Conservation (phyloP, 108 stramenopile species). For the Stephanodiscus triporus region DNA sequence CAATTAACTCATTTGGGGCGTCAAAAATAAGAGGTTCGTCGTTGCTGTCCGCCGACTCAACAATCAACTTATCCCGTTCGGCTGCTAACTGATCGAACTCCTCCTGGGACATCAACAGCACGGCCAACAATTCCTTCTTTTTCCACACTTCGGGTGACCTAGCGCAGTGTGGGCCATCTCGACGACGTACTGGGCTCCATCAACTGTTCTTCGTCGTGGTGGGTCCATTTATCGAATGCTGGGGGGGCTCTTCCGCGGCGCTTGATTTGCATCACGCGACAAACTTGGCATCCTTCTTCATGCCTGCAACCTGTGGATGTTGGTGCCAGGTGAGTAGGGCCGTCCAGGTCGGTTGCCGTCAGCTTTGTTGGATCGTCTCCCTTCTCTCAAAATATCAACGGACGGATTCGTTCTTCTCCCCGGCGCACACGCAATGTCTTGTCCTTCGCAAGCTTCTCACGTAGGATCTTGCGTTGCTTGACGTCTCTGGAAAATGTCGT, state of each 20-base stretch:
- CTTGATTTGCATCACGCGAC: neutral
- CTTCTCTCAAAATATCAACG: neutral
- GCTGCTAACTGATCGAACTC: too few species aligned
- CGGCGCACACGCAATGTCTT: neutral
- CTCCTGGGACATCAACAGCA: too few species aligned
- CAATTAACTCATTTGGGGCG: too few species aligned
- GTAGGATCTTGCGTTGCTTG: neutral
- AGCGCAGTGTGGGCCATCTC: conserved; percentile 4
- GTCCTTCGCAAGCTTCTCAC: neutral
- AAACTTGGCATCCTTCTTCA: neutral
- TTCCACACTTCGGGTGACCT: neutral
- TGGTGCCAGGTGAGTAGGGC: neutral
- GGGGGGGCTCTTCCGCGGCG: neutral
- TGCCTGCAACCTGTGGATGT: neutral
- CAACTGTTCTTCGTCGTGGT: conserved; percentile 1
- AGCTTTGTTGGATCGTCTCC: neutral
- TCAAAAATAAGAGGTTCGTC: too few species aligned
- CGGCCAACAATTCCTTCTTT: neutral
- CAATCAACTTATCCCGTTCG: too few species aligned
- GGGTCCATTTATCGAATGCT: neutral
- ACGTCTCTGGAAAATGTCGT: neutral
- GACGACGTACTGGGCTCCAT: neutral
- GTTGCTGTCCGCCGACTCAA: too few species aligned
- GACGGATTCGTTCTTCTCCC: neutral
- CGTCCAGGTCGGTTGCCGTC: neutral